Evolutionary conservation across 106 monocot species (phyloP), one percentile per base, ranked within the genome.

Genomic region (Dioscorea alata): DNA sequence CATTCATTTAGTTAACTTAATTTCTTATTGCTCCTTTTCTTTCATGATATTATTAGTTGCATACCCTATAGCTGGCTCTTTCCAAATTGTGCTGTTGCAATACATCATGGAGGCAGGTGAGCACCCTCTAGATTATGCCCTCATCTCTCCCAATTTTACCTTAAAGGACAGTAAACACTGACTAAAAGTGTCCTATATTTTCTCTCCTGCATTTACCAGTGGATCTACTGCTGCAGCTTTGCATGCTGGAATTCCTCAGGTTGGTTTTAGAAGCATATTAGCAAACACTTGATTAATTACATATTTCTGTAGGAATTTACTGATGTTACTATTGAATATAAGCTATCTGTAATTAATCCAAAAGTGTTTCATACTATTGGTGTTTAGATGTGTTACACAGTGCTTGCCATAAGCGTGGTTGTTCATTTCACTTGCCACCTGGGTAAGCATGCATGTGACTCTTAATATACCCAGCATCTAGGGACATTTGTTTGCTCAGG

Each of bases 61-160:
- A 23, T 87, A 53, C 89, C 97, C 59, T 97, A 92, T 61, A 77
- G 76, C 54, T 92, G 92, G 96, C 70, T 97, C 18, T 90, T 97
- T 71, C 83, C 80, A 1, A 92, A 58, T 59, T 97, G 97, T 87
- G 78, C 89, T 12, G 81, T 70, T 66, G 85, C 75, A 74, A 63
- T 97, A 82, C 97, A 92, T 84, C 97, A 92, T 77, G 97, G 86
- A 1, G 97, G 97, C 70, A 92, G 97, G 97, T 97, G 32, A 80
- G 69, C 28, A 28, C 28, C 28, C 2, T 28, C 28, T 28, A 28
- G 28, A 3, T 1, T 28, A 1, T 13, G 24, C 13, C 24, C 57
- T 12, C 50, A 57, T 57, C 23, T 28, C 18, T 13, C n/a, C 59
- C 28, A 42, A 42, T 50, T 57, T 57, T 18, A 18, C 22, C 23